phyloP scores from a whole-genome alignment of 2,329 filamentous ascomycete genomes.

The Ceratocystis papillata region DNA sequence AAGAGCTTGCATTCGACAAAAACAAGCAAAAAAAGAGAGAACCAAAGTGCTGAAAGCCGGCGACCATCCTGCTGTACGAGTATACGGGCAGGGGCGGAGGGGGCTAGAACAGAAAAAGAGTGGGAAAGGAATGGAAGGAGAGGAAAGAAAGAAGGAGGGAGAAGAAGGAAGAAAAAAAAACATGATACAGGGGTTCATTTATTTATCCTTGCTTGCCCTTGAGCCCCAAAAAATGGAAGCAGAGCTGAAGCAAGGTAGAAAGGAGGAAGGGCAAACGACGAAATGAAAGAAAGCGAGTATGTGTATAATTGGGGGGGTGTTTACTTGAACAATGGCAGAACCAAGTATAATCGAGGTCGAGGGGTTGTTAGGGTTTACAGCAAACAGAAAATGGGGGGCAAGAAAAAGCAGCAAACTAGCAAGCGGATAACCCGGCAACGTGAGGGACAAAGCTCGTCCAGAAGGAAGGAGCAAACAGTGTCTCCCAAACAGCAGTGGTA shows the following conservation, averaged over 20 bases:
- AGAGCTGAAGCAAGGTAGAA: neutral
- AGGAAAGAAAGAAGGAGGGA: neutral
- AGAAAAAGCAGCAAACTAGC: neutral
- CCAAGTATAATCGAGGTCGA: neutral
- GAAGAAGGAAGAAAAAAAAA: conserved; percentile 6
- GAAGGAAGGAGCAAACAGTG: neutral
- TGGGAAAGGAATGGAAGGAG: conserved; percentile 1
- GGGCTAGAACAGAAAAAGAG: neutral
- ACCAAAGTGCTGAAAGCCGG: neutral
- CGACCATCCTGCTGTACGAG: neutral
- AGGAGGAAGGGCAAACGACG: neutral
- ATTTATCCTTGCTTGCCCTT: neutral
- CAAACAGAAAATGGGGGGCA: neutral
- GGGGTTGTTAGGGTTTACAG: too few relatives aligned
- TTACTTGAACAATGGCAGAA: neutral
- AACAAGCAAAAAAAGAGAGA: too few relatives aligned
- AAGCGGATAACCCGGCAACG: neutral
- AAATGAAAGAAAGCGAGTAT: neutral
- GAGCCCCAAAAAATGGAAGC: neutral
- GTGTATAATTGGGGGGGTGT: neutral
- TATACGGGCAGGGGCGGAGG: neutral
- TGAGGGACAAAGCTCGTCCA: neutral
- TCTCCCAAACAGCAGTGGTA: neutral
- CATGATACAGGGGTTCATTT: neutral
- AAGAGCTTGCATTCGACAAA: neutral